A percentile compares a stretch with the other conserved stretches of the same genome.
These are phyloP conservation scores for Suillus americanus DNA, from an alignment of 768 basidiomycete species.

Conservation along the genomic window DNA sequence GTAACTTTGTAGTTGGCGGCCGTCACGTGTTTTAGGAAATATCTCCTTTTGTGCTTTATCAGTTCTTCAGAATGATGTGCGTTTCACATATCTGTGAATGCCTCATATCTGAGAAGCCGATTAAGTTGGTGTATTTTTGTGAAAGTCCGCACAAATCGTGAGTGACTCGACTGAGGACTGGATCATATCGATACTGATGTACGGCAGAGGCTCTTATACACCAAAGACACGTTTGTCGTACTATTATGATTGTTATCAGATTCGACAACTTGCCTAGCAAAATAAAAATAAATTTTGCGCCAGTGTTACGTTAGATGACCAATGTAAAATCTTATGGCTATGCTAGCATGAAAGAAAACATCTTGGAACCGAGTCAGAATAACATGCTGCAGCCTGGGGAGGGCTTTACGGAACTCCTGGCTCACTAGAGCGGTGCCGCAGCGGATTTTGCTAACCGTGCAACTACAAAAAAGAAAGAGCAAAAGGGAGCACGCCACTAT, in stretches of 20 bases:
- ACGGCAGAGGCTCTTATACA: background rate
- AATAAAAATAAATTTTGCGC: background rate
- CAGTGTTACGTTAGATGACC: background rate
- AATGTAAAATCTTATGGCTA: background rate
- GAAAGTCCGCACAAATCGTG: too few relatives aligned
- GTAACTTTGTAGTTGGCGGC: background rate
- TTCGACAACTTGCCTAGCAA: background rate
- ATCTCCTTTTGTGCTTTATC: background rate
- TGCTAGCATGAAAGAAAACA: too few relatives aligned
- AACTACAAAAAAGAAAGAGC: background rate
- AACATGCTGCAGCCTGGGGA: background rate
- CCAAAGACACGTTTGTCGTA: background rate
- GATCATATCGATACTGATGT: background rate
- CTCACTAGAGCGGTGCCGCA: background rate
- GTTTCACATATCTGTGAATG: background rate
- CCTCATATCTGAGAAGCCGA: background rate
- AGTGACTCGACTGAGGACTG: too few relatives aligned
- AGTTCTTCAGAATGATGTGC: background rate
- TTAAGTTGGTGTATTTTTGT: background rate
- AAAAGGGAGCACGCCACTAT: background rate
- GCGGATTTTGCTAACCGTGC: background rate
- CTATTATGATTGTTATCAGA: background rate
- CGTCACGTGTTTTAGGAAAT: background rate
- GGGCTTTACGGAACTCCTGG: background rate
- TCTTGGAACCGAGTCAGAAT: background rate